phyloP scores from a whole-genome alignment of 1,139 yeast genomes.

The Magnusiomyces fungicola region DNA sequence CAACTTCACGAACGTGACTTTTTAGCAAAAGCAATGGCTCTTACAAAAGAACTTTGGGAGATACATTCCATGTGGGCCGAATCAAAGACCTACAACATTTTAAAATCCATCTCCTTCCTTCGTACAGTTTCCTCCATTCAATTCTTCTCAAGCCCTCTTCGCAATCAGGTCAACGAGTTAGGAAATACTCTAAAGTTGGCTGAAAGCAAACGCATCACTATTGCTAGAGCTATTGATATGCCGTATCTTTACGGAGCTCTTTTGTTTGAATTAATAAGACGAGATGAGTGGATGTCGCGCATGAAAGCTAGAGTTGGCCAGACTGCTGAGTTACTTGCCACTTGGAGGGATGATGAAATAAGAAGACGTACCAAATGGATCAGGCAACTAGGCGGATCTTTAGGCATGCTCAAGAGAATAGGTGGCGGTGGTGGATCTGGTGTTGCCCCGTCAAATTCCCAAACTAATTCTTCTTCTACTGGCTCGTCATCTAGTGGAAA shows the following conservation, averaged over 20 bases:
- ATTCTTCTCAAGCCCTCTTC: constrained; percentile 25
- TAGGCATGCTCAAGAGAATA: constrained; percentile 13
- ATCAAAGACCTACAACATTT: constrained; percentile 19
- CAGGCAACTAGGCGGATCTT: constrained; percentile 43
- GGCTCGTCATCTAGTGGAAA: neutral
- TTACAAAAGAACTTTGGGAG: constrained; percentile 22
- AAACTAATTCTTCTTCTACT: neutral
- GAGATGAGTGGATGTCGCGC: constrained; percentile 58
- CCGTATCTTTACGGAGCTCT: constrained; percentile 77
- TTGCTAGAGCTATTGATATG: constrained; percentile 56
- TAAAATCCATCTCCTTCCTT: constrained; percentile 19
- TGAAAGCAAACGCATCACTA: constrained; percentile 39
- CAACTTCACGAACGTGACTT: constrained; percentile 26
- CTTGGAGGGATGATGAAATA: constrained; percentile 52
- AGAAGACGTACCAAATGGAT: constrained; percentile 56
- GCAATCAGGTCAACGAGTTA: constrained; percentile 28
- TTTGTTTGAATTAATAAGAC: constrained; percentile 61
- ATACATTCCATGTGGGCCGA: constrained; percentile 16
- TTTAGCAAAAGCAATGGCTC: constrained; percentile 21
- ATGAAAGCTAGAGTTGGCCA: constrained; percentile 44
- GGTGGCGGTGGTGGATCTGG: constrained; percentile 10
- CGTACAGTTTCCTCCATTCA: constrained; percentile 29
- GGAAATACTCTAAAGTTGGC: constrained; percentile 32
- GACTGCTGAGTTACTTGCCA: constrained; percentile 53
- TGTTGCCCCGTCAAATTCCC: neutral